Evolutionary conservation across 2,329 filamentous ascomycete species (phyloP), one percentile per base, ranked within the genome.

Genomic region (Diplodia intermedia): DNA sequence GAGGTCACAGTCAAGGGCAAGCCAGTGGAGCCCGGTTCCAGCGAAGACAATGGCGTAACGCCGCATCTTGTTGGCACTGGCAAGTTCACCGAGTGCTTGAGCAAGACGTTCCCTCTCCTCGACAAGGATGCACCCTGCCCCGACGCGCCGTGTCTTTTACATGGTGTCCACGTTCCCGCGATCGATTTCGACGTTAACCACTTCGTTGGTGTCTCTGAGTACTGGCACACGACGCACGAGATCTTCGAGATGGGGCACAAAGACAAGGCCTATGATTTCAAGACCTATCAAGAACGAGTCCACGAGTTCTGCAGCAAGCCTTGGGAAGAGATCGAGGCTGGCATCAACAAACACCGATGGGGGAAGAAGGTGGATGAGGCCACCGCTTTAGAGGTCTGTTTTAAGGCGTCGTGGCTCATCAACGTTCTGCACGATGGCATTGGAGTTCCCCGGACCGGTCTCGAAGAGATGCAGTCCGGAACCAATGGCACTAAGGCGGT

Each of bases 161-260:
- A 97, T 73, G 94, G 95, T 0, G 89, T 94, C 71, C 93, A 98
- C 76, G 93, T 95, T 1, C 95, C 95, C 1, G 92, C 93, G 3
- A 97, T 99, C 71, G 95, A 99, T 77, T 99, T 98, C 75, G 90
- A 95, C 70, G 90, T 98, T 43, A 99, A 99, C 74, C 96, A 97
- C 78, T 99, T 99, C 75, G 90, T 99, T 33, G 95, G 95, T 12
- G 94, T 99, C 3, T 98, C 94, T 0, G 95, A 99, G 77, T 99
- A 97, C 80, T 99, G 95, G 94, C 95, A 99, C 78, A 97, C 94
- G 0, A 99, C 95, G 0, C 95, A 99, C 74, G 93, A 95, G 66
- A 90, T 98, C 1, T 98, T 99, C 72, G 87, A 90, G 69, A 87
- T 88, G 83, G 89, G 88, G 4, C 89, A 92, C 71, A 90, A 91